Percentiles rank a stretch among this genome's conserved stretches.
Conservation (phyloP, 2,329 filamentous ascomycete genomes). For the Chrysosphaeria jannelii region DNA sequence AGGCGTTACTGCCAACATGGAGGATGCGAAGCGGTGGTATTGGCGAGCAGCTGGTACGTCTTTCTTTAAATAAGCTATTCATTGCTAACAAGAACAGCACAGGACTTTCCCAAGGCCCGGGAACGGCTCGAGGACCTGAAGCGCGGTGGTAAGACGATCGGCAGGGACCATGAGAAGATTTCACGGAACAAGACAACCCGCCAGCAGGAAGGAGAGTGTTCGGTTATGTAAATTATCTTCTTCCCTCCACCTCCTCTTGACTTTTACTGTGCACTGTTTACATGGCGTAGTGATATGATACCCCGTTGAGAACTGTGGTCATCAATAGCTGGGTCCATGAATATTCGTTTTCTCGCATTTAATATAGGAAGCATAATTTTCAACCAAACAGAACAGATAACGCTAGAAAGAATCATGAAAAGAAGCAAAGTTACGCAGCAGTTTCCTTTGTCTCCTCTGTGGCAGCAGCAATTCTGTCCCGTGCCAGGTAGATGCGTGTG, state of each 20-base stretch:
- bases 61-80: slow-evolving; percentile 9
- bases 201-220: slow-evolving; percentile 70
- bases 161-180: slow-evolving; percentile 48
- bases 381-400: no score
- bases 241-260: no score
- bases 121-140: slow-evolving; percentile 84
- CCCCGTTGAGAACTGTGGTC: no score
- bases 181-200: slow-evolving; percentile 55
- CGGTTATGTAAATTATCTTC: slow-evolving; percentile 46
- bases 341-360: no score
- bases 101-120: slow-evolving; percentile 80
- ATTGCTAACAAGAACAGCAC: slow-evolving; percentile 24
- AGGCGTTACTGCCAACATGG: slow-evolving; percentile 54
- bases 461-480: slow-evolving; percentile 7
- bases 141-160: slow-evolving; percentile 37
- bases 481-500: slow-evolving; percentile 31
- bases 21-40: slow-evolving; percentile 96
- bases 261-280: no score
- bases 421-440: not conserved
- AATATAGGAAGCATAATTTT: no score
- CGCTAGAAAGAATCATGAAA: not conserved
- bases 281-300: no score
- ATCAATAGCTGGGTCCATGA: no score
- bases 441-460: not conserved
- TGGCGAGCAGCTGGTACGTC: slow-evolving; percentile 69